These are phyloP conservation scores for Cadophora malorum DNA, from an alignment of 2,329 filamentous ascomycete species.

Conservation along the genomic window DNA sequence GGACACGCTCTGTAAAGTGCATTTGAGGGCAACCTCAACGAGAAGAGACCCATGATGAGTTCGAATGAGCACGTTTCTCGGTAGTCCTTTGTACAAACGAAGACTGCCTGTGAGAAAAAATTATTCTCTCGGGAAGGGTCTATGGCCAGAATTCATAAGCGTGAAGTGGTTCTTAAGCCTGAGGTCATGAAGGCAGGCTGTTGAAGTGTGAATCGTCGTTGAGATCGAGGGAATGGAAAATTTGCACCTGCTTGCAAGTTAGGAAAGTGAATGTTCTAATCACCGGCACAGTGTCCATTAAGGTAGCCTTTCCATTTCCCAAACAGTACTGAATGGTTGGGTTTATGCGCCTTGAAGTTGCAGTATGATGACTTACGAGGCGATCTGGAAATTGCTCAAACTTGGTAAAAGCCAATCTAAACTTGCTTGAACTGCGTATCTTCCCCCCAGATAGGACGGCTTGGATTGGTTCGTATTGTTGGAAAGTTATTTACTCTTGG, in stretches of 20 bases:
- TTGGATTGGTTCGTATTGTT: neutral
- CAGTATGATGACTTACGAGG: conserved; percentile 7
- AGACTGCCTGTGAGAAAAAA: neutral
- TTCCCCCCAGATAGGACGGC: neutral
- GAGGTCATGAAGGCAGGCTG: neutral
- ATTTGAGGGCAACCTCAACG: neutral
- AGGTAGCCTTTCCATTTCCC: neutral
- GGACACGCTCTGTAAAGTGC: neutral
- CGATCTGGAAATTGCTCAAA: neutral
- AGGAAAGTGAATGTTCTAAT: no score
- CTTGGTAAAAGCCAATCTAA: neutral
- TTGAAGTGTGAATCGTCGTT: neutral
- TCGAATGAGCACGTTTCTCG: neutral
- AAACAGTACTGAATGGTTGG: neutral
- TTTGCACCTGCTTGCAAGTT: neutral
- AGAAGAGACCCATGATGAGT: neutral
- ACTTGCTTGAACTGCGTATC: neutral
- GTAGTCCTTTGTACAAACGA: neutral
- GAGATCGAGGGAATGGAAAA: neutral
- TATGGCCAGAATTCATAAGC: neutral
- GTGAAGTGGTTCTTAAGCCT: neutral
- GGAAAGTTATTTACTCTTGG: neutral
- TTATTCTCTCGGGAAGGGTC: neutral
- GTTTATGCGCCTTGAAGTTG: neutral
- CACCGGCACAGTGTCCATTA: no score